Evolutionary conservation across 2,329 filamentous ascomycete genomes (phyloP), one percentile per base, ranked within the genome.

Genomic region (Bipolaris zeicola): DNA sequence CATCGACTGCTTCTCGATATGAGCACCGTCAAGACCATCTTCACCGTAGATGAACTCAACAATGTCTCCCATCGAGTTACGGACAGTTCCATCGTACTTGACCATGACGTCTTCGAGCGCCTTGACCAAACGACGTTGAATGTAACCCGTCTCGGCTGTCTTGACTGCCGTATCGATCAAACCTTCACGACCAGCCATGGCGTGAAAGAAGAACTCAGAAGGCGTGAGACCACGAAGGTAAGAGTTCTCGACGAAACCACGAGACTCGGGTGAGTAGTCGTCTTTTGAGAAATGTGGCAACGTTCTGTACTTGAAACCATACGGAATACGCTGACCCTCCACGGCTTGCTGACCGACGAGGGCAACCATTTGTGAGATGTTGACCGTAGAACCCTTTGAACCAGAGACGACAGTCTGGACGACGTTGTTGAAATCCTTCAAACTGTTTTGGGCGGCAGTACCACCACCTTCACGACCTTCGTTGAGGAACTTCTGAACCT

Each of bases 161-260:
- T 99, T 99, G 79, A 99, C 96, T 65, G 95, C 95, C 50, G 95
- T 99, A 84, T 99, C 95, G 69, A 99, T 99, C 52, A 99, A 84
- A 96, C 95, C 95, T 80, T 99, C 95, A 82, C 95, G 88, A 92
- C 95, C 95, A 83, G 95, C 95, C 95, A 99, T 99, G 73, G 95
- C 95, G 85, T 99, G 95, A 85, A 99, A 99, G 82, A 97, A 99
- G 80, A 99, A 99, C 68, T 99, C 95, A 0, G 91, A 89, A 0
- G 95, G 95, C 0, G 96, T 99, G 57, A 99, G 81, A 53, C 95
- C 95, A 82, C 95, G 91, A 11, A 99, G 86, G 70, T 99, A 99
- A 0, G 95, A 99, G 79, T 99, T 99, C 78, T 99, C 95, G 18
- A 99, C 95, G 72, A 99, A 99, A 39, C 95, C 95, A 80, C 95